Percentiles rank a stretch among this genome's conserved stretches.
These are phyloP conservation scores for Neopestalotiopsis sp. DNA, from an alignment of 2,329 filamentous ascomycete genomes.

Conservation along the genomic window DNA sequence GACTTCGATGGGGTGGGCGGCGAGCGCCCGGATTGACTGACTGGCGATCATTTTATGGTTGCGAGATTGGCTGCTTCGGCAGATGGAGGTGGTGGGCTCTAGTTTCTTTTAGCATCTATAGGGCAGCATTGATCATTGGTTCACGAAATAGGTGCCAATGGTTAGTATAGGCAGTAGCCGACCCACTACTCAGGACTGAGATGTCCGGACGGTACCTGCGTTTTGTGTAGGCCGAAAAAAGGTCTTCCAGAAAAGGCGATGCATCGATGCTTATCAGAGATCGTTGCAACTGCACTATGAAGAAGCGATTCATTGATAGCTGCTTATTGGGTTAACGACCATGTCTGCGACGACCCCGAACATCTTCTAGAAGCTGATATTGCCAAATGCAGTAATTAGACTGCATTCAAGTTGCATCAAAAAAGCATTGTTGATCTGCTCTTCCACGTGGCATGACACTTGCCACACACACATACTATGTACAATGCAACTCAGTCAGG, in stretches of 20 bases:
- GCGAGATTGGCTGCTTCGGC: neutral
- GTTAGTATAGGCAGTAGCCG: neutral
- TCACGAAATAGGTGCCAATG: neutral
- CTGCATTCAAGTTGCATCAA: neutral
- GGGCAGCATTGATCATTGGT: neutral
- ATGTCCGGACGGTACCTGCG: neutral
- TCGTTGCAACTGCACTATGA: neutral
- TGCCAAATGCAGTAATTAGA: neutral
- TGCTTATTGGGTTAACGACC: neutral
- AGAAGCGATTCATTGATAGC: neutral
- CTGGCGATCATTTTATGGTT: neutral
- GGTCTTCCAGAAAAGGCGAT: neutral
- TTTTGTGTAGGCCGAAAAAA: neutral
- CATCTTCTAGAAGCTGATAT: neutral
- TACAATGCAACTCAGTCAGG: neutral
- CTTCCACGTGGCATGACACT: neutral
- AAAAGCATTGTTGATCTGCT: slow-evolving; percentile 1
- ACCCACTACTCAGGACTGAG: neutral
- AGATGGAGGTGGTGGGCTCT: neutral
- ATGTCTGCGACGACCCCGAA: neutral
- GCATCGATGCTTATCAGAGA: neutral
- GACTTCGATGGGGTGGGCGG: too few relatives aligned
- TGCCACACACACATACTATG: neutral
- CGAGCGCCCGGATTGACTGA: too few relatives aligned
- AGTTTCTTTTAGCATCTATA: neutral